Percentiles rank a stretch among this genome's conserved stretches.
These are phyloP conservation scores for Gastrolobium bilobum DNA, from an alignment of 306 rosid genomes.

Conservation along the genomic window DNA sequence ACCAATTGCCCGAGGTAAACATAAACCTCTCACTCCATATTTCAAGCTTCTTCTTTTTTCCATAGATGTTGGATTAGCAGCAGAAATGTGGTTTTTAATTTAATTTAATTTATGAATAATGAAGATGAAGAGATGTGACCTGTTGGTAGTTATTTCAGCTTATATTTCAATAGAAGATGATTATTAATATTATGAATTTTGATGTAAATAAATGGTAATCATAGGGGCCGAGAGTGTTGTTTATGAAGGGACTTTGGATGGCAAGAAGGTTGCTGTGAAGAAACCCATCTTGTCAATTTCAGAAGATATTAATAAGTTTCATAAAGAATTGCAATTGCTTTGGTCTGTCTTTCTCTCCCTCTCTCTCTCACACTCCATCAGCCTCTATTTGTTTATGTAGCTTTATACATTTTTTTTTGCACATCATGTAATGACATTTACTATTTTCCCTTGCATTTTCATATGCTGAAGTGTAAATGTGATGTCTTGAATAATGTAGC, in stretches of 20 bases:
- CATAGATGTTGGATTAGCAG: neutral
- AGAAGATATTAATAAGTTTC: slow-evolving; percentile 82
- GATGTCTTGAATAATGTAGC: slow-evolving; percentile 54
- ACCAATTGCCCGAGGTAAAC: slow-evolving; percentile 82
- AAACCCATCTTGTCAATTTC: slow-evolving; percentile 84
- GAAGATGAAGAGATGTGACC: neutral
- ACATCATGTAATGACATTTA: slow-evolving; percentile 10
- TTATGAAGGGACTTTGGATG: slow-evolving; percentile 81
- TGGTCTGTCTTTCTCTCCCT: slow-evolving; percentile 59
- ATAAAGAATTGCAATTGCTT: slow-evolving; percentile 83
- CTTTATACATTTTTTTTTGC: slow-evolving; percentile 30
- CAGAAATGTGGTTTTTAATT: neutral
- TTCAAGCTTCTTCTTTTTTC: neutral
- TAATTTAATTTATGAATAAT: neutral
- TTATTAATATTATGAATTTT: neutral
- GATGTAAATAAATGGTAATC: slow-evolving; percentile 25
- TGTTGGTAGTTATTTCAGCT: slow-evolving; percentile 22
- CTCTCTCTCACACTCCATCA: neutral
- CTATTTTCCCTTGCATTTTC: slow-evolving; percentile 21
- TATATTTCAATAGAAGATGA: neutral
- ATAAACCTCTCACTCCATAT: neutral
- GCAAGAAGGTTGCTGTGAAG: slow-evolving; percentile 81
- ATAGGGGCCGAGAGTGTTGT: slow-evolving; percentile 92
- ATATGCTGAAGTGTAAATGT: slow-evolving; percentile 11
- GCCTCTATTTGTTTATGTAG: neutral